Evolutionary conservation across 1,284 basidiomycete genomes (phyloP).

Genomic region (Ceratobasidium sp.): DNA sequence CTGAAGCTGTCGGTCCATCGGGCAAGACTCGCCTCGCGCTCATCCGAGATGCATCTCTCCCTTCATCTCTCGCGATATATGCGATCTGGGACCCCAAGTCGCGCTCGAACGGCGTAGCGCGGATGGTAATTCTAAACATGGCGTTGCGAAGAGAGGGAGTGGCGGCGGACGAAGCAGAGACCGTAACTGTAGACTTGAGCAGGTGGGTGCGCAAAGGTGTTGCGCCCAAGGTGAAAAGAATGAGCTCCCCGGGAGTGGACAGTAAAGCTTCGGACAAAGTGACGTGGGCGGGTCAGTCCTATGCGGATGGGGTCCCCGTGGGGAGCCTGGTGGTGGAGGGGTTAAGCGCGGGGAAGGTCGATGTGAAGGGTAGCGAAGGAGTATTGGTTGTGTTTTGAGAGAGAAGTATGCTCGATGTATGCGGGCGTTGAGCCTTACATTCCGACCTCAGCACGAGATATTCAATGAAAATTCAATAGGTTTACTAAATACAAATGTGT

Average conservation of each 20-base stretch:
- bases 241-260: constrained; percentile 56
- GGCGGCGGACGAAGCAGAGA: constrained; percentile 45
- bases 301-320: constrained; percentile 54
- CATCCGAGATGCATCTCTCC: constrained; percentile 50
- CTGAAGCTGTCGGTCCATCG: constrained; percentile 57
- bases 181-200: constrained; percentile 53
- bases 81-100: constrained; percentile 56
- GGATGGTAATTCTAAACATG: constrained; percentile 58
- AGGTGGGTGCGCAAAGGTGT: constrained; percentile 49
- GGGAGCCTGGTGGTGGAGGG: constrained; percentile 54
- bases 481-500: constrained; percentile 42
- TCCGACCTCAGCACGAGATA: not conserved
- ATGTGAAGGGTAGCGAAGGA: constrained; percentile 56
- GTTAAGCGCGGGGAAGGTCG: constrained; percentile 51
- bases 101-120: constrained; percentile 48
- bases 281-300: constrained; percentile 60
- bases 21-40: constrained; percentile 53
- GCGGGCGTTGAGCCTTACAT: constrained; percentile 3
- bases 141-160: constrained; percentile 52
- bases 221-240: constrained; percentile 53
- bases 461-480: constrained; percentile 25
- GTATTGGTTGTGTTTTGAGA: constrained; percentile 53
- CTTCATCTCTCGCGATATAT: constrained; percentile 56
- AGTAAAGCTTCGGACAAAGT: constrained; percentile 54
- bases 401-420: not conserved